phyloP scores from a whole-genome alignment of 2,329 filamentous ascomycete genomes.

The Sporothrix variecibatus region DNA sequence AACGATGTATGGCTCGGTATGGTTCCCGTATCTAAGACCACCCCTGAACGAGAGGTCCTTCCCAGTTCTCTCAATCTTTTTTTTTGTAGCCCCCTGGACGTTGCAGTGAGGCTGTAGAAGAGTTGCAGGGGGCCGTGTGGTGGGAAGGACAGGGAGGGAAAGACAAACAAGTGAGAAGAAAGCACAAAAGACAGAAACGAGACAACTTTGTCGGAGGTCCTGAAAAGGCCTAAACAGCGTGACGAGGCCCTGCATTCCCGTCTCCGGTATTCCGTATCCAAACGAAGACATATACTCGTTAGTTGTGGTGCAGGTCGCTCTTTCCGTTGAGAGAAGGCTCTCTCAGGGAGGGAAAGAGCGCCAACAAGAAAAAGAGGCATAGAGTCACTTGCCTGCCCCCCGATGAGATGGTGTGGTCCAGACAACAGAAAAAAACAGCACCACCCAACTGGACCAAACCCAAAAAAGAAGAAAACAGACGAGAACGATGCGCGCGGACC shows the following conservation, averaged over 20 bases:
- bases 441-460: slow-evolving; percentile 14
- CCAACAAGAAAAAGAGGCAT: too few species aligned
- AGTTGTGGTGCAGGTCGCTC: not conserved
- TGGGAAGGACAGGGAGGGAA: not conserved
- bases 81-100: not conserved
- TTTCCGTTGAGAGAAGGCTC: not conserved
- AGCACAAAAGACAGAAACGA: not conserved
- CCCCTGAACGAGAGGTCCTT: not conserved
- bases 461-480: slow-evolving; percentile 26
- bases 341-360: not conserved
- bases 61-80: not conserved
- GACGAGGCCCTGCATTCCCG: not conserved
- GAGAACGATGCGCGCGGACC: slow-evolving; percentile 10
- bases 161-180: not conserved
- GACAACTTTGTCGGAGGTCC: not conserved
- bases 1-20: not conserved
- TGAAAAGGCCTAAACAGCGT: not conserved
- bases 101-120: slow-evolving; percentile 18
- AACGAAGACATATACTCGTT: not conserved
- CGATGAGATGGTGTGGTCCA: not conserved
- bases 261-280: not conserved
- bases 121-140: slow-evolving; percentile 7
- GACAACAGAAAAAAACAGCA: not conserved
- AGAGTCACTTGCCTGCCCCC: not conserved
- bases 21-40: slow-evolving; percentile 3